Evolutionary conservation across 1,284 basidiomycete species (phyloP), one percentile per base, ranked within the genome.

Genomic region (Fistulina hepatica): DNA sequence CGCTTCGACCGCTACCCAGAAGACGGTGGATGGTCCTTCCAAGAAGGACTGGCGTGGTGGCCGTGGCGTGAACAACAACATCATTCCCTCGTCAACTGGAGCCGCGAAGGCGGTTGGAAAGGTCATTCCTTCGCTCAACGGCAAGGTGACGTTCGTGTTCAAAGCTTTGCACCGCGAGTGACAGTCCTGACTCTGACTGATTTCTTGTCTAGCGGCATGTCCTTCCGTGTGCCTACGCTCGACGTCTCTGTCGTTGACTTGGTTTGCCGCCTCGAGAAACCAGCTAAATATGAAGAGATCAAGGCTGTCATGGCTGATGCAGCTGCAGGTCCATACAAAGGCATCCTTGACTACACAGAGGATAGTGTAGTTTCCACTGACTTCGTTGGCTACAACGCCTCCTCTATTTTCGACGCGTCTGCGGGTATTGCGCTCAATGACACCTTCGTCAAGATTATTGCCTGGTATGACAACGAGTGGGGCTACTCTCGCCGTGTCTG

Each of bases 101-200:
- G 94, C 94, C 48, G 95, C 95, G 64, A 98, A 98, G 76, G 91
- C 93, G 48, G 94, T 97, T 59, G 94, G 94, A 58, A 97, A 98
- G 76, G 94, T 98, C 63, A 98, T 98, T 60, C 94, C 94, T 48
- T 64, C 67, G 46, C 78, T 99, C 54, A 97, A 98, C 68, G 94
- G 94, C 71, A 98, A 97, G 73, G 81, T 95, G 53, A 92, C 85
- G 82, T 78, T 52, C 46, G 76, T 64, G 10, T 28, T 23, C 17
- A 8, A 17, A 3, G 15, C 16, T 43, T 22, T 22, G 22, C 37
- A 27, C n/a, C 36, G n/a, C 22, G 33, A 13, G 6, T 42, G n/a
- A 16, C 9, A 24, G n/a, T n/a, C 43, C 53, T 17, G 54, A 52
- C 11, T 48, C 46, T 12, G 4, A 1, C 6, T 38, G 28, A 21